A percentile compares a stretch with the other conserved stretches of the same genome.
phyloP scores from a whole-genome alignment of 2,329 filamentous ascomycete species.

The Sphaerulina musiva region DNA sequence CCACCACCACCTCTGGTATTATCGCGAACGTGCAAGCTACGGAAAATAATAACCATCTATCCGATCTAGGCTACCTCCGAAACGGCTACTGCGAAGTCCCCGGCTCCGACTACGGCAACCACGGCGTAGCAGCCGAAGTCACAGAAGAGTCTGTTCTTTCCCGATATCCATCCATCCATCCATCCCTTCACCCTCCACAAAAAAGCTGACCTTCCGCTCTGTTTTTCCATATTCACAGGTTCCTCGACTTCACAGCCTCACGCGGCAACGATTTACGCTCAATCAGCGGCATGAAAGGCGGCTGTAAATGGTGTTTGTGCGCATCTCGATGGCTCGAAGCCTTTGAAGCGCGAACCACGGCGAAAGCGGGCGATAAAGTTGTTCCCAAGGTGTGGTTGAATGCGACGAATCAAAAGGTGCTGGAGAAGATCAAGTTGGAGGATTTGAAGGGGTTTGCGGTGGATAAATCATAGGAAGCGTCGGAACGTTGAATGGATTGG shows the following conservation, averaged over 20 bases:
- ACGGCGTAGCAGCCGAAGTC: conserved; percentile 53
- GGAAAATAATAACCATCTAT: too few species aligned
- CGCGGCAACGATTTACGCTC: conserved; percentile 54
- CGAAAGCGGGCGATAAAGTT: conserved; percentile 37
- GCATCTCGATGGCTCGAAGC: conserved; percentile 54
- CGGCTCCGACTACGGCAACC: conserved; percentile 51
- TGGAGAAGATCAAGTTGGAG: conserved; percentile 44
- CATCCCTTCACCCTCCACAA: background rate
- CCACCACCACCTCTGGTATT: too few species aligned
- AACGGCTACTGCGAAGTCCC: conserved; percentile 56
- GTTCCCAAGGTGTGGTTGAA: conserved; percentile 47
- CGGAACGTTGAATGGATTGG: too few species aligned
- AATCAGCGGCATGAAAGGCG: conserved; percentile 47
- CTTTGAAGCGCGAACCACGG: conserved; percentile 47
- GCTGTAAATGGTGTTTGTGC: conserved; percentile 59
- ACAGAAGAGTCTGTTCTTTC: conserved; percentile 39
- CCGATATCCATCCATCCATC: too few species aligned
- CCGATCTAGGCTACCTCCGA: conserved; percentile 47
- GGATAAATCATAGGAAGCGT: background rate
- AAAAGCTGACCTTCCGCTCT: background rate
- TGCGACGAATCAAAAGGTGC: conserved; percentile 49
- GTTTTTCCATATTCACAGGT: conserved; percentile 28
- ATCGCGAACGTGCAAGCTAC: too few species aligned
- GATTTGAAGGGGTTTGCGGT: conserved; percentile 43
- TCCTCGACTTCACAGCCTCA: conserved; percentile 55